Base-by-base conservation (phyloP, 2,329 filamentous ascomycete species). In the Talaromyces sp. region DNA sequence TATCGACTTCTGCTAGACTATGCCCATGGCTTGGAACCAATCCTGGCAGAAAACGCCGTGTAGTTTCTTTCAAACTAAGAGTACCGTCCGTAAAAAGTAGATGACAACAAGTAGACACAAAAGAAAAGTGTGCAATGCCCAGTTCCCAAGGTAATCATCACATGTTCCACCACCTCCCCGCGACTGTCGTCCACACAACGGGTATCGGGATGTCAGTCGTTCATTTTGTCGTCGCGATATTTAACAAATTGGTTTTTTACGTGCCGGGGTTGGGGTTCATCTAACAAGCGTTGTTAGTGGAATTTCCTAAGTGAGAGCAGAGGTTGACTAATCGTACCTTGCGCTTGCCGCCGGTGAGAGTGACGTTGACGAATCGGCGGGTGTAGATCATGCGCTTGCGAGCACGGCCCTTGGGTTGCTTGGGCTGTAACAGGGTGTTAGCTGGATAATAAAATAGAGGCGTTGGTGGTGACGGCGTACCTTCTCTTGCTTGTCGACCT, bases 331-430 rank as follows among this genome's bases (percentile, higher is more conserved):
- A 23, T 67, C 84, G 75, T 78, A 92, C 91, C 90, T 96, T 96
- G 81, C 92, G 85, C 91, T 96, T 96, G 82, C 92, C 92, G 79
- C 91, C 91, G 68, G 91, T 93, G 81, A 95, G 84, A 73, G 90
- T 92, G 78, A 96, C 91, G 83, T 96, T 96, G 72, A 96, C 91
- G 84, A 96, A 96, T 74, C 92, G 91, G 79, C 92, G 89, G 72
- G 91, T 96, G 86, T 96, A 96, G 79, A 87, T 88, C 81, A 94
- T 89, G 77, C 92, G 87, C 91, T 96, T 96, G 83, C 92, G 91
- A 71, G 92, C 92, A 76, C 92, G 91, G 76, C 92, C 92, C 87
- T 96, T 96, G 78, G 92, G 91, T 72, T 84, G 86, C 89, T 96
- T 96, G 83, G 89, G 84, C 88, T 95, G 95, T 87, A 96, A 91